These are phyloP conservation scores for Penicillium sp. DNA, from an alignment of 2,329 filamentous ascomycete genomes.

Conservation along the genomic window DNA sequence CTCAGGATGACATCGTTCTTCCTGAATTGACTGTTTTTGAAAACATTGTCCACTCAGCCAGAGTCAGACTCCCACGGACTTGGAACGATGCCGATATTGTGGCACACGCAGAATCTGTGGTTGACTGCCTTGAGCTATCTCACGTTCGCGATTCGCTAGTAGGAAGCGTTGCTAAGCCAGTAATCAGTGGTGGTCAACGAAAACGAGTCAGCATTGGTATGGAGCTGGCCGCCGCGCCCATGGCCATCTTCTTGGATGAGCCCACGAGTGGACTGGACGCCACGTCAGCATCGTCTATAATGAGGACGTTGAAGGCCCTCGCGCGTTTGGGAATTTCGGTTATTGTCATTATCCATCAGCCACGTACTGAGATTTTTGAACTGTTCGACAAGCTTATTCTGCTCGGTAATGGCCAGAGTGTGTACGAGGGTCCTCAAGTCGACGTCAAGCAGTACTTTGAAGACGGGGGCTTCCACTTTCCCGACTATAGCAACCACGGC, in stretches of 20 bases:
- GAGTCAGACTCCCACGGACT: constrained; percentile 50
- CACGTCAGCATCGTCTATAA: constrained; percentile 54
- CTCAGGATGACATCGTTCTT: constrained; percentile 59
- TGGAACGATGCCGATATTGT: constrained; percentile 51
- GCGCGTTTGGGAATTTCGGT: constrained; percentile 55
- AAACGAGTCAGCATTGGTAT: constrained; percentile 58
- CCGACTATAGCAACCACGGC: constrained; percentile 49
- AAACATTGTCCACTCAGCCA: constrained; percentile 59
- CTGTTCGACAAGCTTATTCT: constrained; percentile 56
- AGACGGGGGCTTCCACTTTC: constrained; percentile 50
- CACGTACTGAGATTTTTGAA: constrained; percentile 56
- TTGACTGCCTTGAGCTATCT: constrained; percentile 6
- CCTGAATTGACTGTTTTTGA: constrained; percentile 59
- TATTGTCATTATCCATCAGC: constrained; percentile 59
- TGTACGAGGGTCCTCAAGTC: constrained; percentile 48
- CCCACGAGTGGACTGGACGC: constrained; percentile 55
- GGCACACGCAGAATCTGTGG: constrained; percentile 47
- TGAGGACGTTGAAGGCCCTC: constrained; percentile 52
- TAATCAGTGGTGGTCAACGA: constrained; percentile 56
- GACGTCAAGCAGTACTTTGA: constrained; percentile 51
- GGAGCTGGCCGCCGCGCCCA: constrained; percentile 55
- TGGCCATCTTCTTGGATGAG: constrained; percentile 54
- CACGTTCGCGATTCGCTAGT: constrained; percentile 32
- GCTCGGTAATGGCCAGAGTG: constrained; percentile 52
- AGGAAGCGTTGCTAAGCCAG: constrained; percentile 49